A percentile compares a stretch with the other conserved stretches of the same genome.
phyloP scores from a whole-genome alignment of 768 basidiomycete genomes.

The Brasilioporus rufonigricans region DNA sequence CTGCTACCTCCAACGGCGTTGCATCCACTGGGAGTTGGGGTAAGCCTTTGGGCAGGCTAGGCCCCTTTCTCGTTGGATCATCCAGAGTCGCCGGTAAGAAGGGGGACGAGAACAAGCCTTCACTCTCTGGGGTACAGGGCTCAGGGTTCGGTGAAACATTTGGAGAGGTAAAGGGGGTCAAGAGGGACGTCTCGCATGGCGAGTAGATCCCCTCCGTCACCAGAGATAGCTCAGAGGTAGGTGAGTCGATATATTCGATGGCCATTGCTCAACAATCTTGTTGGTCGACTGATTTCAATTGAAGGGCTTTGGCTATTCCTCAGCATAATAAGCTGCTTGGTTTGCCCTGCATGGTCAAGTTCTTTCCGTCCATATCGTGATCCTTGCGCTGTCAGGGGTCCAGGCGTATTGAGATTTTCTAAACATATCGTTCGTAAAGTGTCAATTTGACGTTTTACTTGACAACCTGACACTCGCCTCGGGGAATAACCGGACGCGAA shows the following conservation, averaged over 20 bases:
- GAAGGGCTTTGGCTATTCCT: not conserved
- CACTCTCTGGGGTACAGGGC: not conserved
- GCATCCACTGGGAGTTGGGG: slow-evolving; percentile 25
- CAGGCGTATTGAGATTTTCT: not conserved
- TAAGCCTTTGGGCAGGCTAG: slow-evolving; percentile 15
- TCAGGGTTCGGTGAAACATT: not conserved
- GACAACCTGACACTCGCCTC: not conserved
- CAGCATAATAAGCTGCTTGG: not conserved
- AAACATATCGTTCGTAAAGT: not conserved
- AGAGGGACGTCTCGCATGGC: slow-evolving; percentile 6
- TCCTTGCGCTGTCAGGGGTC: not conserved
- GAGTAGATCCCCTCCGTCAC: slow-evolving; percentile 2
- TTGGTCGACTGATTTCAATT: not conserved
- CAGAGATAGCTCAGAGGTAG: not conserved
- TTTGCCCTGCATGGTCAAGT: not conserved
- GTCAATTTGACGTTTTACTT: not conserved
- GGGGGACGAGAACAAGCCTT: slow-evolving; percentile 9
- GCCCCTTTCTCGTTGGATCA: slow-evolving; percentile 21
- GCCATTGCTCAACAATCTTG: not conserved
- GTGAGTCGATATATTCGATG: not conserved
- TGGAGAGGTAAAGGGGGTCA: slow-evolving; percentile 11
- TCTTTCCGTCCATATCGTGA: not conserved
- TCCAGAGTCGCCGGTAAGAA: slow-evolving; percentile 20
- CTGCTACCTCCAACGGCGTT: slow-evolving; percentile 20
- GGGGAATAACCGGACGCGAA: not conserved